These are phyloP conservation scores for Candida manassasensis DNA, from an alignment of 805 yeast species.

Conservation along the genomic window DNA sequence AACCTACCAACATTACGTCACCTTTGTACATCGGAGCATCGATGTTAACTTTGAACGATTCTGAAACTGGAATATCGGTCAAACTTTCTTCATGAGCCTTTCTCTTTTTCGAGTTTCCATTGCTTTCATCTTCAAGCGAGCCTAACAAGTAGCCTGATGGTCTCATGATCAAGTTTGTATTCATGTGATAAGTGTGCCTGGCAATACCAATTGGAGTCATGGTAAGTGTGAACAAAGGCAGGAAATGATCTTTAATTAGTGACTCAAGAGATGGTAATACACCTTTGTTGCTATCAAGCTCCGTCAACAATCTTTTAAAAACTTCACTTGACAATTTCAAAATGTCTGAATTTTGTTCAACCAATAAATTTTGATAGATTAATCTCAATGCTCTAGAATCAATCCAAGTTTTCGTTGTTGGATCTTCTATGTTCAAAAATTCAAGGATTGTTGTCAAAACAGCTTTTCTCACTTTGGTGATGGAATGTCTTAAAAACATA, in stretches of 20 bases:
- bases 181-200: slow-evolving; percentile 83
- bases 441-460: slow-evolving; percentile 77
- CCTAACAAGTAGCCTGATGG: slow-evolving; percentile 63
- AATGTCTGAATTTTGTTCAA: slow-evolving; percentile 82
- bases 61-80: slow-evolving; percentile 45
- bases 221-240: slow-evolving; percentile 58
- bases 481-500: slow-evolving; percentile 92
- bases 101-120: slow-evolving; percentile 46
- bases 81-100: slow-evolving; percentile 12
- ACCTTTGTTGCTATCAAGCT: slow-evolving; percentile 37
- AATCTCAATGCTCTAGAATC: slow-evolving; percentile 69
- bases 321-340: slow-evolving; percentile 58
- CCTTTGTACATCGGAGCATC: slow-evolving; percentile 92
- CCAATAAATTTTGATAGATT: slow-evolving; percentile 77
- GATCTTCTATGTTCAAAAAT: slow-evolving; percentile 58
- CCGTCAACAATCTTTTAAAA: slow-evolving; percentile 51
- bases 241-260: slow-evolving; percentile 51
- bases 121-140: slow-evolving; percentile 20
- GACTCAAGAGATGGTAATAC: slow-evolving; percentile 43
- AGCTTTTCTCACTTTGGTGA: slow-evolving; percentile 83
- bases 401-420: slow-evolving; percentile 63
- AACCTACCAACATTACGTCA: slow-evolving; percentile 81
- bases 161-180: slow-evolving; percentile 62
- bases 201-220: slow-evolving; percentile 96
- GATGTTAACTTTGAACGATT: slow-evolving; percentile 68